Base-by-base conservation (phyloP, 257 asterid species). In the Ballota nigra region DNA sequence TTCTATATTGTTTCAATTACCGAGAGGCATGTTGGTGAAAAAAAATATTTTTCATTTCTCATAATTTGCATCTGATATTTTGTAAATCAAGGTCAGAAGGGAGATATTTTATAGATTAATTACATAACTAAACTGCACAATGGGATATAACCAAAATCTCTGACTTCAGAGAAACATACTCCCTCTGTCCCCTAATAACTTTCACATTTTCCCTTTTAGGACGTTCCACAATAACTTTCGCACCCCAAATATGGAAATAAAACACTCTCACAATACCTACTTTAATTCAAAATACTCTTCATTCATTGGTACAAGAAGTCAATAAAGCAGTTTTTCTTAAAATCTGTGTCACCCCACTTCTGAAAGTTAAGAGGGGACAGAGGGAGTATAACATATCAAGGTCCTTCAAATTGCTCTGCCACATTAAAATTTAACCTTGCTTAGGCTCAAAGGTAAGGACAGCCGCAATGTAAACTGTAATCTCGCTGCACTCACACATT, bases 391-490 rank as follows among this genome's bases (percentile, higher is more conserved):
- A 9, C 61, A 55, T 22, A 34, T 24, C 31, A 38, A 22, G 34
- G 66, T 28, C 7, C 22, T 34, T 74, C 40, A 38, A 34, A 3
- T 36, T 24, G 36, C 47, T 15, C n/a, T 52, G 60, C 77, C 47
- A n/a, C 61, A 43, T 26, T 40, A 13, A 16, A 6, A 29, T 15
- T 16, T n/a, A n/a, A 56, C 18, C 55, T 61, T 53, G 47, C 63
- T 55, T 52, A 8, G 31, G 56, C 36, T 49, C 55, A 51, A 40
- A 38, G 9, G 61, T 16, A 40, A 51, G 20, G 69, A 28, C 61
- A 75, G 66, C 41, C 5, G 13, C 43, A 68, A 24, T 28, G 34
- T 60, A 51, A 60, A 62, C 74, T 61, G 53, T 55, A 71, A 61
- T 51, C 3, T 38, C 55, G 34, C 8, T 60, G 6, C 62, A 26